Base-by-base conservation (phyloP, 2,329 filamentous ascomycete species). In the Anisogramma anomala region DNA sequence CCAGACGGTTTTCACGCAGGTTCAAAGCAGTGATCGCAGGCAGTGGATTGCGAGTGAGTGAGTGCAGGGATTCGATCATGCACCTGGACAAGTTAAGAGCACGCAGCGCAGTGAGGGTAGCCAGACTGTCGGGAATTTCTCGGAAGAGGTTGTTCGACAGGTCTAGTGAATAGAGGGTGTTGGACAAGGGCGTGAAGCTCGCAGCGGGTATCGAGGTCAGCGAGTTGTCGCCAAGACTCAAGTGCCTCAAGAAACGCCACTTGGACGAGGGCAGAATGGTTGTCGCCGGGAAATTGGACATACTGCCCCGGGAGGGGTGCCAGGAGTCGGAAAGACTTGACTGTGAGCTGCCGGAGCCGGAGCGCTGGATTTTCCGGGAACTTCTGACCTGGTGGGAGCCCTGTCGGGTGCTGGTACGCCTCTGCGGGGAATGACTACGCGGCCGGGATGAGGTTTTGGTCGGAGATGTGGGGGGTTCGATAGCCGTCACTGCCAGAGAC, bases 41-140 rank as follows among this genome's bases (percentile, higher is more conserved):
- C 4, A 98, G 71, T 10, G 91, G 86, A 53, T 82, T 91, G 48
- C 83, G 79, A 2, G 79, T 79, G 31, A 98, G 68, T 2, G 89
- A 94, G 53, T 93, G 84, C 42, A 98, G 69, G 13, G 87, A 91
- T 52, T 89, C 84, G 48, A 98, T 96, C 88, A 96, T 95, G 69
- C 89, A 96, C 54, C 94, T 84, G 3, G 89, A 94, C 19, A 98
- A 70, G 54, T 98, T 96, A 40, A 98, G 67, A 18, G 91, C 88
- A 49, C 88, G 79, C n/a, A 98, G 72, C 20, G 86, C 82, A 15
- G 86, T 87, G 43, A 98, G 68, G 8, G 77, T 84, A 10, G 88
- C 82, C 43, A 98, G 66, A 53, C 84, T 91, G 58, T 96, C 91
- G 1, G 91, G 91, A 40, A 96, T 82, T 58, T 95, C 84, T n/a